A percentile compares a stretch with the other conserved stretches of the same genome.
These are phyloP conservation scores for Amylocarpus encephaloides DNA, from an alignment of 2,329 filamentous ascomycete species.

Conservation along the genomic window DNA sequence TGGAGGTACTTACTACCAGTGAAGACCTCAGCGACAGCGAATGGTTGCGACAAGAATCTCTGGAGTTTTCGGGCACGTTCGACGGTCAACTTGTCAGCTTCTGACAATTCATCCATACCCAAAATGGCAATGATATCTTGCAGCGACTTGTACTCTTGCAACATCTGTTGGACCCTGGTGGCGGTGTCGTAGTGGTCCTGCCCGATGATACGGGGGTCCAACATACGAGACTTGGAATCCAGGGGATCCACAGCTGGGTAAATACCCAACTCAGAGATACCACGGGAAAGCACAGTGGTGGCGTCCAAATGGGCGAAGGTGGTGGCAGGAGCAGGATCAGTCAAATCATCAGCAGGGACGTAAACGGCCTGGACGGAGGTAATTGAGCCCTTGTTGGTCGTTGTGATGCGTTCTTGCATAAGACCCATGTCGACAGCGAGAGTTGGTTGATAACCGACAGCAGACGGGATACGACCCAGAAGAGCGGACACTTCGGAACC, in stretches of 20 bases:
- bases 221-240: conserved; percentile 98
- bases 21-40: conserved; percentile 81
- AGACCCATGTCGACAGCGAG: conserved; percentile 97
- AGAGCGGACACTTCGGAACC: conserved; percentile 99
- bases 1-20: conserved; percentile 49
- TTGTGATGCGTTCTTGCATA: conserved; percentile 99
- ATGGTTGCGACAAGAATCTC: conserved; percentile 99
- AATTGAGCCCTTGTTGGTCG: conserved; percentile 98
- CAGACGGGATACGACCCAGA: conserved; percentile 98
- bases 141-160: conserved; percentile 99
- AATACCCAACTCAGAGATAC: conserved; percentile 99
- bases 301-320: conserved; percentile 99
- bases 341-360: conserved; percentile 99
- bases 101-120: conserved; percentile 99
- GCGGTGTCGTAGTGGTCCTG: conserved; percentile 96
- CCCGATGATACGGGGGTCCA: conserved; percentile 97
- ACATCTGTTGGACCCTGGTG: conserved; percentile 94
- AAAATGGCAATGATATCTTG: conserved; percentile 99
- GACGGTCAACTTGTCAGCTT: conserved; percentile 98
- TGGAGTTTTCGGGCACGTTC: conserved; percentile 99
- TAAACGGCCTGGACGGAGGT: conserved; percentile 99
- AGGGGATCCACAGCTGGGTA: conserved; percentile 99
- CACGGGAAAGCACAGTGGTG: conserved; percentile 99
- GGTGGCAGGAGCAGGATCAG: conserved; percentile 97
- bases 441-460: conserved; percentile 99